Evolutionary conservation across 2,329 filamentous ascomycete genomes (phyloP), one percentile per base, ranked within the genome.

Genomic region (Fusarium nematophilum): DNA sequence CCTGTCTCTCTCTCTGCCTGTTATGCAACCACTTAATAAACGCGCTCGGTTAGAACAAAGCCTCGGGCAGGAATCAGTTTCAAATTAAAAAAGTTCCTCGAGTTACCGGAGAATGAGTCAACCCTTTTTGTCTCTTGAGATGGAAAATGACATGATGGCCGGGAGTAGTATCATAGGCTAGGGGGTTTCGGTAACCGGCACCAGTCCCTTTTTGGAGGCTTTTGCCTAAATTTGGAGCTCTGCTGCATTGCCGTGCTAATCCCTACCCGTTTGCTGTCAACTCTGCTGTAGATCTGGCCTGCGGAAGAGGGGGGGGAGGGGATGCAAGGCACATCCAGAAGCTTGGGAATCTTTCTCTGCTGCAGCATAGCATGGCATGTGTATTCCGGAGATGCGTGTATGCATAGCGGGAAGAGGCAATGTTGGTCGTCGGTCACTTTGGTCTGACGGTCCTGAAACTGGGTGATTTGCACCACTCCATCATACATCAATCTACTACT

Each of bases 181-280:
- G 56, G 49, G 55, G n/a, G n/a, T n/a, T 48, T 46, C 40, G 29
- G 30, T 34, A 25, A 29, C 30, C 49, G 61, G 61, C 21, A 39
- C 15, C 39, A 51, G 39, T 21, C 46, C 65, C n/a, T n/a, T n/a
- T n/a, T n/a, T 66, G 65, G 65, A 67, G 45, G 65, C 57, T 50
- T 62, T 59, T 67, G 65, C 65, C 65, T 67, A 68, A 55, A 67
- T 51, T 43, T n/a, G n/a, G n/a, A n/a, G 10, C 21, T n/a, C 36
- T 29, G 38, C 23, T 18, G 37, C 51, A 23, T 33, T 33, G 26
- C 29, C 29, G 29, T 26, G 18, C 11, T 21, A 44, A 31, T 44
- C 27, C 40, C 18, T 31, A 31, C 40, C 26, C 27, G 17, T 23
- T 43, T 14, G 11, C n/a, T 15, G 13, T 18, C 33, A 17, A 42